Base-by-base conservation (phyloP, 495 filamentous ascomycete genomes). In the Aspergillus ellipticus region DNA sequence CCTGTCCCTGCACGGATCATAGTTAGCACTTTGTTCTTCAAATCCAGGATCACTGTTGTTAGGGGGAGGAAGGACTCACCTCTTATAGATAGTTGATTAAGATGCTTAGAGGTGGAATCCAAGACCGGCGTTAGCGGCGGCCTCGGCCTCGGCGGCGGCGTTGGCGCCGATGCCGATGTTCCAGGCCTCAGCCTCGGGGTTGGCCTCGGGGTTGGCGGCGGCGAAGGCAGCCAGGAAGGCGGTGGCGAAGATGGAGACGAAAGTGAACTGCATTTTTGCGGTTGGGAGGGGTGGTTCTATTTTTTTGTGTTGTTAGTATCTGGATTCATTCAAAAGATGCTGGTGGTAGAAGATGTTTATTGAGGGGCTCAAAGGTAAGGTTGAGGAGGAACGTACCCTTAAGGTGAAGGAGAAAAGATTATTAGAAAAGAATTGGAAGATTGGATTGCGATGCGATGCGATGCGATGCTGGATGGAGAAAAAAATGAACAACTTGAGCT, bases 141-240 rank as follows among this genome's bases (percentile, higher is more conserved):
- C 35, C 6, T 37, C 26, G n/a, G 48, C 48, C 15, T 24, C 48
- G n/a, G 48, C 48, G 6, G 16, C 28, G 17, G 48, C 48, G 28
- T 50, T 33, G n/a, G 15, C 48, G 9, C 48, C 48, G 48, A 50
- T 5, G 3, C 48, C 48, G 48, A 50, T 50, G 17, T 19, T 19
- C n/a, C n/a, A 20, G 26, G 26, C 48, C 47, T 28, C 28, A 50
- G 47, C 47, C 33, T 35, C 33, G 33, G 33, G 33, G 33, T 5
- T 11, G 33, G 33, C 9, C 20, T 15, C 26, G 31, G 48, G 48
- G 28, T 33, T 21, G 9, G 48, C 48, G 31, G 28, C 48, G 13
- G 28, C 48, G 28, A 50, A 37, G n/a, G 31, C 48, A 9, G 48
- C 48, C 26, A 50, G 48, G 48, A 50, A 50, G 48, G 48, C 48